Percentiles rank a stretch among this genome's conserved stretches.
Evolutionary conservation across 176 grass and related monocot species (phyloP).

Genomic region (Carex littledalei): DNA sequence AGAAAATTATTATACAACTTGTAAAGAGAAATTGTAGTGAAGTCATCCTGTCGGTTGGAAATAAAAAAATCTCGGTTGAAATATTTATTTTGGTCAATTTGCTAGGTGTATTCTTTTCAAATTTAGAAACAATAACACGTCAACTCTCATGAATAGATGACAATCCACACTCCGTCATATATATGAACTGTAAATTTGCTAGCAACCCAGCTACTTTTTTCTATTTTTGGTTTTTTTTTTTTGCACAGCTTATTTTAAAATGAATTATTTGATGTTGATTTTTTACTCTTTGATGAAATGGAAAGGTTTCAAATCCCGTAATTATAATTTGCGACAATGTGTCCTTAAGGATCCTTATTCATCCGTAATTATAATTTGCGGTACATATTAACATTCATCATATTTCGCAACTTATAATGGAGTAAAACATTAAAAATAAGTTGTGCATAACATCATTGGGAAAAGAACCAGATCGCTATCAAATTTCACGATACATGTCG

Average conservation of each 20-base stretch:
- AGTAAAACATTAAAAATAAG: not conserved
- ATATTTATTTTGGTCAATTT: not conserved
- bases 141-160: not conserved
- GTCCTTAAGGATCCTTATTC: not conserved
- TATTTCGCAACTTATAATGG: not conserved
- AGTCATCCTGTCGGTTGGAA: slow-evolving; percentile 6
- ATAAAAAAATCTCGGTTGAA: not conserved
- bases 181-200: not conserved
- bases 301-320: not conserved
- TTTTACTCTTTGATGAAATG: not conserved
- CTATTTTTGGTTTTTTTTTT: not conserved
- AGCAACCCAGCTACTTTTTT: not conserved
- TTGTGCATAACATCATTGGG: not conserved
- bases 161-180: not conserved
- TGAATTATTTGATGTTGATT: not conserved
- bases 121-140: not conserved
- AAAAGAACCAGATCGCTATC: not conserved
- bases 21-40: not conserved
- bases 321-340: slow-evolving; percentile 1
- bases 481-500: not conserved
- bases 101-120: not conserved
- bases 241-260: not conserved
- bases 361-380: not conserved
- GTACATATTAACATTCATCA: not conserved
- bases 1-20: slow-evolving; percentile 12